These are phyloP conservation scores for Vinca minor DNA, from an alignment of 257 asterid species.

Conservation along the genomic window DNA sequence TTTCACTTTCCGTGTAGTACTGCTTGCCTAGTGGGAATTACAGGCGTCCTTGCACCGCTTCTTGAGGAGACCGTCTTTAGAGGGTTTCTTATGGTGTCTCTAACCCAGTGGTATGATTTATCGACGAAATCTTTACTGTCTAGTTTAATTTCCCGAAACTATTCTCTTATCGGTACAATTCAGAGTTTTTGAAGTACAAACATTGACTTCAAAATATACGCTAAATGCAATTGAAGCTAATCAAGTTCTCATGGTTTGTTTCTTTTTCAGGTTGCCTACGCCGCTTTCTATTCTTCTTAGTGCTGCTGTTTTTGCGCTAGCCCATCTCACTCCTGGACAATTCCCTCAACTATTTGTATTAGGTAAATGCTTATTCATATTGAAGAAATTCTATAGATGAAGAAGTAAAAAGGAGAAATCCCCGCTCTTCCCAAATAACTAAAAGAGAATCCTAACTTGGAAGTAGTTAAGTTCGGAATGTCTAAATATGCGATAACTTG, in stretches of 20 bases:
- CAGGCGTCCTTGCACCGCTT: constrained; percentile 92
- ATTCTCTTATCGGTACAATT: neutral
- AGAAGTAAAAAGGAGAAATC: neutral
- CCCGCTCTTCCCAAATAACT: neutral
- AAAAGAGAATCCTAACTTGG: neutral
- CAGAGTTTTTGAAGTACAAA: neutral
- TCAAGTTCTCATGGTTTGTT: constrained; percentile 11
- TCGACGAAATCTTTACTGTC: neutral
- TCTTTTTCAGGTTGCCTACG: constrained; percentile 76
- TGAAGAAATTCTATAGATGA: neutral
- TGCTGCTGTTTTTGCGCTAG: constrained; percentile 80
- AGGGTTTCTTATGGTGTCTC: constrained; percentile 90
- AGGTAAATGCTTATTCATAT: constrained; percentile 39
- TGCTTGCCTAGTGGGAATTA: constrained; percentile 79
- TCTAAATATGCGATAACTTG: neutral
- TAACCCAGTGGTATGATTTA: constrained; percentile 68
- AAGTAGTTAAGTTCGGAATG: neutral
- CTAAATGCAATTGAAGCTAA: neutral
- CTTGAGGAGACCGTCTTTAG: constrained; percentile 94
- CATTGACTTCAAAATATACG: neutral
- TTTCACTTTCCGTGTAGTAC: constrained; percentile 45
- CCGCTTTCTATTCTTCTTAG: constrained; percentile 70
- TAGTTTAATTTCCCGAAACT: neutral
- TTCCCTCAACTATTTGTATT: constrained; percentile 90
- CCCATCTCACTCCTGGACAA: constrained; percentile 92